A percentile compares a stretch with the other conserved stretches of the same genome.
These are phyloP conservation scores for Parascedosporium putredinis DNA, from an alignment of 2,329 filamentous ascomycete species.

Conservation along the genomic window DNA sequence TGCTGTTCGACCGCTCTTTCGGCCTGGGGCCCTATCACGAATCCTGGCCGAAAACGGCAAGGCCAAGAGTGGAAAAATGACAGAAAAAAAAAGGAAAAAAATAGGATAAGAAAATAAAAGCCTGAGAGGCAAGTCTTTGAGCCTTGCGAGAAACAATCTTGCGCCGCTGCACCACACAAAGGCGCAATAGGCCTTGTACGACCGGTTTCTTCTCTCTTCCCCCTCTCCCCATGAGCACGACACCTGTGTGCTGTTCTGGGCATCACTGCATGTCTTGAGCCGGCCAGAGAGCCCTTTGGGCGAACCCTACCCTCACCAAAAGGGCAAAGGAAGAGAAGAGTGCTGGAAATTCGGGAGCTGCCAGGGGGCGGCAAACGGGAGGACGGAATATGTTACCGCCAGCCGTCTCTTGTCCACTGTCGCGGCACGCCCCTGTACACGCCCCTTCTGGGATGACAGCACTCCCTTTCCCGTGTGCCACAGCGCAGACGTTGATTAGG, in stretches of 20 bases:
- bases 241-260: slow-evolving; percentile 2
- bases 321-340: background rate
- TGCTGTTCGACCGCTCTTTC: background rate
- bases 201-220: too few species aligned
- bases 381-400: background rate
- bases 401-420: background rate
- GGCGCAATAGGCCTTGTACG: background rate
- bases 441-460: background rate
- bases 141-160: background rate
- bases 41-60: background rate
- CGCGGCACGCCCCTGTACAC: background rate
- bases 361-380: background rate
- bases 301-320: background rate
- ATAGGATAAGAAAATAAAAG: too few species aligned
- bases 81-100: background rate
- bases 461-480: background rate
- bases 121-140: too few species aligned
- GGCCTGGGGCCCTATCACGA: background rate
- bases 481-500: background rate
- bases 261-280: background rate
- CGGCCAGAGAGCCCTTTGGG: background rate
- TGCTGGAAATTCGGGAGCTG: background rate
- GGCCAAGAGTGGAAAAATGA: background rate
- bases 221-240: background rate
- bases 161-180: background rate